phyloP scores from a whole-genome alignment of 2,329 filamentous ascomycete species.

The Ceratocystis alfenasii region DNA sequence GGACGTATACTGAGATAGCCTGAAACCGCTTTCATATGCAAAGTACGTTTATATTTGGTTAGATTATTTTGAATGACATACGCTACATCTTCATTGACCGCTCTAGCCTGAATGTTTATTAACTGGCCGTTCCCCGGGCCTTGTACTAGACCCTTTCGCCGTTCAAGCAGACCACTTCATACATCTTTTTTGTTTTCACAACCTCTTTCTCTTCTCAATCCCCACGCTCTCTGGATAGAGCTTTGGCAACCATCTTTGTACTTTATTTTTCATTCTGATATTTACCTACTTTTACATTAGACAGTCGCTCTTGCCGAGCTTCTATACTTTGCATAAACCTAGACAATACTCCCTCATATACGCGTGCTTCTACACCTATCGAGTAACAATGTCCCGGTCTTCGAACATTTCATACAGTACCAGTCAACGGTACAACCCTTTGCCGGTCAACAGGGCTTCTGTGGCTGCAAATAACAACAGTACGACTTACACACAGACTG shows the following conservation, averaged over 20 bases:
- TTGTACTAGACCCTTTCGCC: not conserved
- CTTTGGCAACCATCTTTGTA: no score
- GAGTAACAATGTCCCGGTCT: constrained; percentile 16
- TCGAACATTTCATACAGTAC: not conserved
- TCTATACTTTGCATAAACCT: no score
- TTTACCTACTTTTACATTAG: no score
- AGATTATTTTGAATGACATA: not conserved
- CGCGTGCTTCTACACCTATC: not conserved
- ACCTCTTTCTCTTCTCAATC: not conserved
- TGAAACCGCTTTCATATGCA: constrained; percentile 11
- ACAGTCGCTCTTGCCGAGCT: no score
- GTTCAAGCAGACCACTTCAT: not conserved
- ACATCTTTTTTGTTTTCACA: not conserved
- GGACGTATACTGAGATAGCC: not conserved
- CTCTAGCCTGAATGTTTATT: not conserved
- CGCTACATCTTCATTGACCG: not conserved
- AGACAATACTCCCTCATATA: not conserved
- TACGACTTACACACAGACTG: constrained; percentile 16
- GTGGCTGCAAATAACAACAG: constrained; percentile 3
- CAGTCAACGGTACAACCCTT: constrained; percentile 5
- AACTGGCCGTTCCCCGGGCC: not conserved
- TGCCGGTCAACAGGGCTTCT: not conserved
- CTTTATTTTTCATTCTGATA: no score
- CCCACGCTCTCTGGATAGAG: no score
- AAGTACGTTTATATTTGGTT: not conserved